Base-by-base conservation (phyloP, 2,329 filamentous ascomycete genomes). In the Paecilomyces sp. region DNA sequence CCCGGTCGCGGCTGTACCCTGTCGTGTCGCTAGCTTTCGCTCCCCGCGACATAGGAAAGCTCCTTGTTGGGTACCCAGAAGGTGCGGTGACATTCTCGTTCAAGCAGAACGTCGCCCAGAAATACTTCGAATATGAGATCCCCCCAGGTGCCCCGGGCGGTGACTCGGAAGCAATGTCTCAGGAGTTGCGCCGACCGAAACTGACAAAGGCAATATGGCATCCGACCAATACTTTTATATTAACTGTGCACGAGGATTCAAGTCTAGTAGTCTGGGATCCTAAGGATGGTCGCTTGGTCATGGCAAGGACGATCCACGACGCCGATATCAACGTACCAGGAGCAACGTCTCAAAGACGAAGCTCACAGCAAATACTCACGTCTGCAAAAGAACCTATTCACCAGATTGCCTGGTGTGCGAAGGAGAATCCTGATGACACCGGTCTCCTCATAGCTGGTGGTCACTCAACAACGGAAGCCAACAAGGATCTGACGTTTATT, bases 261-360 rank as follows among this genome's bases (percentile, higher is more conserved):
- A 96, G 91, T 66, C 79, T 99, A 54, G 93, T 96, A 0, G 89
- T 97, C 66, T 99, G 93, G 92, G 94, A 99, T 73, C 80, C 89
- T 0, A 95, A 92, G 68, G 93, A 97, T 70, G 91, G 91, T 7
- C 86, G 90, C 59, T 79, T 96, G 41, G 78, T 99, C 6, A 86
- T 91, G 80, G 92, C 93, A 3, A 83, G 94, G 66, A 96, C 90
- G 0, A 75, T 97, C 33, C 85, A 88, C 58, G 85, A 91, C 59
- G 84, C 84, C 3, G 84, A 90, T 66, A 80, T 97, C 58, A 84
- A 97, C 66, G 83, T 88, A 63, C 86, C 88, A 2, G 81, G 81
- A 0, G 72, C 80, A 13, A 74, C 72, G 4, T 71, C 68, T 67
- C 77, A 73, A 24, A 77, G 71, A 59, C 73, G 74, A 34, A 74